These are phyloP conservation scores for Rhamnella rubrinervis DNA, from an alignment of 331 rosid species.

Conservation along the genomic window DNA sequence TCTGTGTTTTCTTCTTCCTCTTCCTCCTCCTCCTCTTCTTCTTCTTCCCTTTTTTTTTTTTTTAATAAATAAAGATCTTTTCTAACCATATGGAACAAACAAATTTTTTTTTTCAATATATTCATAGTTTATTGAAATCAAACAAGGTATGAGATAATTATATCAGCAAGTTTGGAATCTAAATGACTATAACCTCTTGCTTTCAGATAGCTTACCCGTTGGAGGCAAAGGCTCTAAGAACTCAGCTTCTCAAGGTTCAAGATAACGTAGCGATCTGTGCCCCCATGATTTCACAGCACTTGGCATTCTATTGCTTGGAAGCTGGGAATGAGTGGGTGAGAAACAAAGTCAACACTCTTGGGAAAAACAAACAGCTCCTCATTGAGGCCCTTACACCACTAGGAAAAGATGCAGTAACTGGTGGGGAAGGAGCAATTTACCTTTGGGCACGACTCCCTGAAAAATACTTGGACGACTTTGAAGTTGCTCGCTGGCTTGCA, in stretches of 20 bases:
- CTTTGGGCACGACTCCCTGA: slow-evolving; percentile 85
- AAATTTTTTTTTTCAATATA: no score
- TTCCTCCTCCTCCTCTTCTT: no score
- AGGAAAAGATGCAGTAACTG: slow-evolving; percentile 68
- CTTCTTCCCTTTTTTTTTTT: no score
- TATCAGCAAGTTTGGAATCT: background rate
- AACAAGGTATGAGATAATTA: no score
- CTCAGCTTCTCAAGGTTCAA: slow-evolving; percentile 84
- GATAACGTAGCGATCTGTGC: slow-evolving; percentile 97
- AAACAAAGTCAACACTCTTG: slow-evolving; percentile 55
- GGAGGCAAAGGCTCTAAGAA: slow-evolving; percentile 62
- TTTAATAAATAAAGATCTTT: no score
- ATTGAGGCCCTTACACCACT: slow-evolving; percentile 66
- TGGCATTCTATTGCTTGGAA: slow-evolving; percentile 73
- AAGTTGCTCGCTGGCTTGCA: slow-evolving; percentile 81
- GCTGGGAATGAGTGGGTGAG: slow-evolving; percentile 68
- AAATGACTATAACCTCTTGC: background rate
- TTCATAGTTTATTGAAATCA: no score
- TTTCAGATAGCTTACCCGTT: slow-evolving; percentile 94
- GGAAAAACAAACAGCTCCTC: slow-evolving; percentile 54
- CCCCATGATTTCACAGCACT: slow-evolving; percentile 66
- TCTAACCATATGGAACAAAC: no score
- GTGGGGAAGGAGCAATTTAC: slow-evolving; percentile 92
- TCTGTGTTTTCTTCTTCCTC: no score
- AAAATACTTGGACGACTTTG: slow-evolving; percentile 39